These are phyloP conservation scores for Pseudogymnoascus sp. DNA, from an alignment of 2,329 filamentous ascomycete species.

Conservation along the genomic window DNA sequence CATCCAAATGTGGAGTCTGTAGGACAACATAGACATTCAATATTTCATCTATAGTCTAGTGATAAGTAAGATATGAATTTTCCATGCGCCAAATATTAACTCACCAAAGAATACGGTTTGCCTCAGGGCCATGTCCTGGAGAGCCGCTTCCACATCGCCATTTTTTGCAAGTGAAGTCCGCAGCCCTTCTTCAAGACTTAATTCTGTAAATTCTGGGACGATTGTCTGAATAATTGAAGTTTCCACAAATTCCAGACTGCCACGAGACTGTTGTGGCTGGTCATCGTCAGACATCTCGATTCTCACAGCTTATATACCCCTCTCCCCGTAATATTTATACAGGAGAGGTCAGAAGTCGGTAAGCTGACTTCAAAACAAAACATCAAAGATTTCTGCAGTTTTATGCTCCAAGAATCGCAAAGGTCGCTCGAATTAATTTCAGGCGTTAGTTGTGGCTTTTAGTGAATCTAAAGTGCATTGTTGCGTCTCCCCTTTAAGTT, in stretches of 20 bases:
- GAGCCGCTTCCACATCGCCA: constrained; percentile 21
- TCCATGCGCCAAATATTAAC: constrained; percentile 27
- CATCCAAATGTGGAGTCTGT: constrained; percentile 52
- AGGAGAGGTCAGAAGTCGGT: constrained; percentile 12
- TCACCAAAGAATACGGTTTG: constrained; percentile 65
- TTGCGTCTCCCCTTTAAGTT: background rate
- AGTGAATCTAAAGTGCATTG: background rate
- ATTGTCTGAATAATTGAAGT: constrained; percentile 53
- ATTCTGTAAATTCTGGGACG: constrained; percentile 47
- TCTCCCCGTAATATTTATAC: constrained; percentile 13
- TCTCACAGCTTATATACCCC: constrained; percentile 15
- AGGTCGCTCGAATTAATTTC: background rate
- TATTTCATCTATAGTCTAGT: constrained; percentile 59
- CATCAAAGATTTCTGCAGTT: background rate
- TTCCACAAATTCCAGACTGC: constrained; percentile 43
- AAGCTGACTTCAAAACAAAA: constrained; percentile 7
- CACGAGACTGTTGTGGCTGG: constrained; percentile 26
- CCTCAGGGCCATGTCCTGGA: constrained; percentile 52
- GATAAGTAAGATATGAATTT: constrained; percentile 39
- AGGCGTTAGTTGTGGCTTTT: background rate
- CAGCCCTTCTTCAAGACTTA: constrained; percentile 46
- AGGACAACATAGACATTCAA: constrained; percentile 62
- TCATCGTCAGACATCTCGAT: constrained; percentile 22
- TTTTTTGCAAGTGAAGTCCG: constrained; percentile 28
- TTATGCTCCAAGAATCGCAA: background rate